Base-by-base conservation (phyloP, 306 rosid species). In the Luffa aegyptiaca region DNA sequence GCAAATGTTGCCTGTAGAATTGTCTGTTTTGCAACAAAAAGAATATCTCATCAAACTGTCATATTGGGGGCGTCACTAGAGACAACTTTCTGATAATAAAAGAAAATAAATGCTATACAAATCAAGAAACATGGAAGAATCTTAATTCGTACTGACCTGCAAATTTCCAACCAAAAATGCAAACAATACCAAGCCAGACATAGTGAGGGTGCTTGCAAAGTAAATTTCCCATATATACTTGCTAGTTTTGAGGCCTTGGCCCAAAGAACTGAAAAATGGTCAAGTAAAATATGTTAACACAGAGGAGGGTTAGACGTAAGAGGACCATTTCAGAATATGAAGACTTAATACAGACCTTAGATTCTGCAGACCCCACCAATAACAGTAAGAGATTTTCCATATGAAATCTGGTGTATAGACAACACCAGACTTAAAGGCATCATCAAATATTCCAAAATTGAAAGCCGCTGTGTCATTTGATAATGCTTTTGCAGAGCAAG, bases 1-100 rank as follows among this genome's bases (percentile, higher is more conserved):
- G 88, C 86, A 48, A 90, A 87, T 41, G 88, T 84, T 80, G 91
- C 82, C 49, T 90, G 90, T 86, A 93, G 82, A 71, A 86, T 89
- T 69, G 90, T 91, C 97, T 93, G 88, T 84, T 62, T 73, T 0
- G 2, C 76, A 35, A 7, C 51, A 26, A 26, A 26, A 26, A 26
- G 31, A 26, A 26, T 26, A 26, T 1, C 31, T 26, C 31, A 26
- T 26, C 31, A 26, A 26, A 26, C 31, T 26, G 31, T 26, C 31
- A 26, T 26, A 26, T 26, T 26, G 31, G 31, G 31, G 31, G 31
- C 31, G 31, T 26, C 31, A 26, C 31, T 26, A 26, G 31, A 26
- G 31, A 26, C 31, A 26, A 26, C 31, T 26, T 26, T 26, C 31
- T 26, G 31, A 26, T 26, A 26, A 26, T 26, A 26, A 0, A 26